Evolutionary conservation across 345 rosid genomes (phyloP).

Genomic region (Camelina sativa): DNA sequence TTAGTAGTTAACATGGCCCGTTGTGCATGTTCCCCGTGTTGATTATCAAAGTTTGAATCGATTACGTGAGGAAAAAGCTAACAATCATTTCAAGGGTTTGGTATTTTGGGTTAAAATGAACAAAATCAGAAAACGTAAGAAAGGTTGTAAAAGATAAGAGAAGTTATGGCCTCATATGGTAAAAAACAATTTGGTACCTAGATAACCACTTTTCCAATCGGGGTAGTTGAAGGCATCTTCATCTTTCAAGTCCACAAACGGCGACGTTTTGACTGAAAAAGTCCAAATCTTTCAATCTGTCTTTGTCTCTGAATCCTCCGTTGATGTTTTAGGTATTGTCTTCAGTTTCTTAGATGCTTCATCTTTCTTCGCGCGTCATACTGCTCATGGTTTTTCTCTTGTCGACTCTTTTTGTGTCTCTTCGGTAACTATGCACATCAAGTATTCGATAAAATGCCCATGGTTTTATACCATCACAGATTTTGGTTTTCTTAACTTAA

Average conservation of each 20-base stretch:
- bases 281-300: conserved; percentile 1
- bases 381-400: background rate
- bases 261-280: background rate
- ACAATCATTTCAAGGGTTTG: background rate
- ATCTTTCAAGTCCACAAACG: too few species aligned
- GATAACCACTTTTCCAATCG: too few species aligned
- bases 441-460: conserved; percentile 26
- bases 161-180: background rate
- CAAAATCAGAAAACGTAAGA: background rate
- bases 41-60: background rate
- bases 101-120: background rate
- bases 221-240: background rate
- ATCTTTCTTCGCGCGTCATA: background rate
- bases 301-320: conserved; percentile 26
- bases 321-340: conserved; percentile 36
- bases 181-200: background rate
- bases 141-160: background rate
- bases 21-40: conserved; percentile 24
- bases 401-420: background rate
- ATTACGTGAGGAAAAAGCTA: background rate
- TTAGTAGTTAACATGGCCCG: background rate
- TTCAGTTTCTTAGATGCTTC: conserved; percentile 4
- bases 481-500: background rate
- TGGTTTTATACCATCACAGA: background rate
- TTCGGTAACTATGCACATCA: conserved; percentile 32